Base-by-base conservation (phyloP, 2,329 filamentous ascomycete species). In the Pseudocercospora crystallina region DNA sequence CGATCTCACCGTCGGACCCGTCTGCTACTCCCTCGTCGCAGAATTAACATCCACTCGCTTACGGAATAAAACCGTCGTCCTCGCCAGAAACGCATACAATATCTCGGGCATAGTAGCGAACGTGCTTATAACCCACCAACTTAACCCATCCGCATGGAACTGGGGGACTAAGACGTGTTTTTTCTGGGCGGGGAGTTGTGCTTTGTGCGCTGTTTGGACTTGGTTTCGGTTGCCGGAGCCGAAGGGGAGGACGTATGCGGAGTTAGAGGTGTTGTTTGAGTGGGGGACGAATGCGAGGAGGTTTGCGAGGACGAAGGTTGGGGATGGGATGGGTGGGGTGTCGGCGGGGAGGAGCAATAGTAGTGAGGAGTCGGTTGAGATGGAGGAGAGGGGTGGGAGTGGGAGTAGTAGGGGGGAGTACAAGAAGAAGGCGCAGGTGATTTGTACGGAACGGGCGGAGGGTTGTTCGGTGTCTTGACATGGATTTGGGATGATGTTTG, bases 191-290 rank as follows among this genome's bases (percentile, higher is more conserved):
- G 69, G 67, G 8, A 62, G 66, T 8, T 63, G 63, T 29, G 43
- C 65, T 2, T 38, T 72, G 2, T 67, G 66, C 35, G 47, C 69
- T 9, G 38, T 70, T 7, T 76, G 72, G 72, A 66, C 66, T 1
- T 76, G 61, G 49, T 74, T 73, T 54, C 64, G 73, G n/a, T 57
- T 74, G 2, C 73, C 73, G 1, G 72, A 74, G 55, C 64, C 71
- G 1, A 73, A 72, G 61, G 68, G 65, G 15, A 65, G 71, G 15
- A 72, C 71, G 1, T 73, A 70, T 51, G 70, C 61, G 8, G 72
- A 75, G 58, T 59, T 76, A 29, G 72, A 75, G 57, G 62, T 73
- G 40, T 63, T 76, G 34, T 76, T 76, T 53, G 70, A 73, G 54
- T 63, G 63, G 30, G 54, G 61, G 5, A 61, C 75, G 8, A 56